These are phyloP conservation scores for Vanilla planifolia DNA, from an alignment of 106 monocot genomes.

Conservation along the genomic window DNA sequence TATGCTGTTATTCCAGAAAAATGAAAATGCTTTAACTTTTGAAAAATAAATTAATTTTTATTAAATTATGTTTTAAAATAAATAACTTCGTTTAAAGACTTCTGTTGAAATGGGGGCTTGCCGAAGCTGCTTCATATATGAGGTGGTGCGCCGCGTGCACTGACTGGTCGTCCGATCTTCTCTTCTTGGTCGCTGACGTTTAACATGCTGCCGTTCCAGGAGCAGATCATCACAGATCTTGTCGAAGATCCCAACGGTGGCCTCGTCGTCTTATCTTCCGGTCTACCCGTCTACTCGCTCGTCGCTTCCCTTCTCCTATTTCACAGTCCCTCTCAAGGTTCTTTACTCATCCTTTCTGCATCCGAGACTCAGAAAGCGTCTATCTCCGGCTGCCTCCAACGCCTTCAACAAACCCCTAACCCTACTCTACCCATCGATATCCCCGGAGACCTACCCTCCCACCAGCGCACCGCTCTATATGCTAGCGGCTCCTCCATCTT, in stretches of 20 bases:
- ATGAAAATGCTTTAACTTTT: too few relatives aligned
- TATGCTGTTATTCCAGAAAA: too few relatives aligned
- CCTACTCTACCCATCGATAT: constrained; percentile 32
- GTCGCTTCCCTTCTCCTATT: constrained; percentile 61
- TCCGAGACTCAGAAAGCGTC: constrained; percentile 48
- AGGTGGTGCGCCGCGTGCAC: too few relatives aligned
- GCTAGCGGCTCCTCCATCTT: constrained; percentile 38
- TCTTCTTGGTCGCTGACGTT: too few relatives aligned
- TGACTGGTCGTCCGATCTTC: too few relatives aligned
- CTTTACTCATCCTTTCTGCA: constrained; percentile 68
- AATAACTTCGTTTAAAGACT: too few relatives aligned
- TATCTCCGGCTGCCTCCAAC: constrained; percentile 37
- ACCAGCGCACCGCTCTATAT: constrained; percentile 61
- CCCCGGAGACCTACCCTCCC: constrained; percentile 54
- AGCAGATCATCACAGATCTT: constrained; percentile 71
- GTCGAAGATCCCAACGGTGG: constrained; percentile 69
- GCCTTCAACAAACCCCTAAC: constrained; percentile 9
- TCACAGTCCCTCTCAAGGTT: constrained; percentile 46
- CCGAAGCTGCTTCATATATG: too few relatives aligned
- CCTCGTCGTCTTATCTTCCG: constrained; percentile 72
- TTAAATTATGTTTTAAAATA: too few relatives aligned
- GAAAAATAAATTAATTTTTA: too few relatives aligned
- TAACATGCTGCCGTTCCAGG: constrained; percentile 70
- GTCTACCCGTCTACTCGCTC: constrained; percentile 63
- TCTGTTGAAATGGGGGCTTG: too few relatives aligned